Percentiles rank a stretch among this genome's conserved stretches.
These are phyloP conservation scores for Pseudevernia furfuracea DNA, from an alignment of 495 filamentous ascomycete genomes.

Conservation along the genomic window DNA sequence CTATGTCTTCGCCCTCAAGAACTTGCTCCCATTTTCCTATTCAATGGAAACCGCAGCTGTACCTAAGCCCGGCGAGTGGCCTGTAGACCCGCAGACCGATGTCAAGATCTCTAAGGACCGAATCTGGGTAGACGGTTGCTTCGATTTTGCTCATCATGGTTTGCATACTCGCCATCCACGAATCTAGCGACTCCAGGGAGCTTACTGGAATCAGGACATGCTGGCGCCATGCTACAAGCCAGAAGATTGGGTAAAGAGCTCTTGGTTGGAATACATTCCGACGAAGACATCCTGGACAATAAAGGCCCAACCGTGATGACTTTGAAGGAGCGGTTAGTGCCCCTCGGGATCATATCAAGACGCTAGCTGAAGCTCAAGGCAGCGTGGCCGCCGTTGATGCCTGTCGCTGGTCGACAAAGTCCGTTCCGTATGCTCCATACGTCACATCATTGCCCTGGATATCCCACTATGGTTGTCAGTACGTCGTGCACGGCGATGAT, in stretches of 20 bases:
- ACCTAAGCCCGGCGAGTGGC: slow-evolving; percentile 50
- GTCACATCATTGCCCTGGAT: slow-evolving; percentile 93
- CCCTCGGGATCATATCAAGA: slow-evolving; percentile 28
- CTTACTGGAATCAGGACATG: slow-evolving; percentile 58
- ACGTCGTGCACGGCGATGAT: slow-evolving; percentile 88
- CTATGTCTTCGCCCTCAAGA: background rate
- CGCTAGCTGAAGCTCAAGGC: slow-evolving; percentile 20
- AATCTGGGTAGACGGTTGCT: slow-evolving; percentile 98
- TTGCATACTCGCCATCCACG: slow-evolving; percentile 21
- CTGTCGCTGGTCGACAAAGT: slow-evolving; percentile 84
- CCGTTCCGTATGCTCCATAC: slow-evolving; percentile 82
- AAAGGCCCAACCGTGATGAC: slow-evolving; percentile 98
- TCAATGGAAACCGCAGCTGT: background rate
- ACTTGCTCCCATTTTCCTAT: background rate
- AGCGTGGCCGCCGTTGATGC: slow-evolving; percentile 80
- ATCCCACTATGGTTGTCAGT: slow-evolving; percentile 83
- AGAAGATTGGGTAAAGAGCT: slow-evolving; percentile 79
- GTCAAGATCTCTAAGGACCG: slow-evolving; percentile 56
- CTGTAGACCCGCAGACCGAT: slow-evolving; percentile 59
- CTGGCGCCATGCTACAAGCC: slow-evolving; percentile 92
- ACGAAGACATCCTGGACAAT: slow-evolving; percentile 88
- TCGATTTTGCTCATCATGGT: slow-evolving; percentile 98
- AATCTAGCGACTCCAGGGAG: slow-evolving; percentile 4
- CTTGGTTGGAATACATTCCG: slow-evolving; percentile 85
- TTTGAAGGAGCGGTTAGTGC: slow-evolving; percentile 67